Conservation (phyloP, 2,329 filamentous ascomycete genomes). For the Sarocladium oryzae region DNA sequence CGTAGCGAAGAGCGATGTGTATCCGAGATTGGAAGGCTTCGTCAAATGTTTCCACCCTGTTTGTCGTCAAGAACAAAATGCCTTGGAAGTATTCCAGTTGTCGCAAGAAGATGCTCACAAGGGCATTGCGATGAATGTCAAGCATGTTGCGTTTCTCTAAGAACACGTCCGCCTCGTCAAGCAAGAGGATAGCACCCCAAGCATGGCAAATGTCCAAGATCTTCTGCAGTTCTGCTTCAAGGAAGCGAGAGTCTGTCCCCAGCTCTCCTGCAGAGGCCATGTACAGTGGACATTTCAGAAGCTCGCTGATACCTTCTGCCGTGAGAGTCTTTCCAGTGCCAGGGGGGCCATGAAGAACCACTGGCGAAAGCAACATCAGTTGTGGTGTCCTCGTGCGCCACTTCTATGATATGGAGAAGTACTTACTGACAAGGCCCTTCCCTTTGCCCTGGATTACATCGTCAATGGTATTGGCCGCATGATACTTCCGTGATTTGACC, state of each 20-base stretch:
- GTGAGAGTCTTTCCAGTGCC: slow-evolving; percentile 87
- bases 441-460: slow-evolving; percentile 80
- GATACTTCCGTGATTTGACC: slow-evolving; percentile 77
- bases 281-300: slow-evolving; percentile 75
- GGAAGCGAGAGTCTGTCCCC: slow-evolving; percentile 65
- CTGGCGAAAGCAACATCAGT: slow-evolving; percentile 17
- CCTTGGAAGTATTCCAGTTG: slow-evolving; percentile 89
- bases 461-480: slow-evolving; percentile 74
- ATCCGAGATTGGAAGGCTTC: slow-evolving; percentile 86
- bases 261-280: slow-evolving; percentile 78
- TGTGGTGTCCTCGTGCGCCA: not conserved
- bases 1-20: slow-evolving; percentile 78
- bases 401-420: not conserved
- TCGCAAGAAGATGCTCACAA: slow-evolving; percentile 82
- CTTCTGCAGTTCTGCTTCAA: slow-evolving; percentile 73
- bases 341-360: slow-evolving; percentile 75
- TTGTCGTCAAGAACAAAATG: slow-evolving; percentile 84
- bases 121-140: slow-evolving; percentile 77
- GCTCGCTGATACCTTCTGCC: slow-evolving; percentile 77
- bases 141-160: slow-evolving; percentile 76
- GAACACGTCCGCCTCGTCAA: slow-evolving; percentile 83
- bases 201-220: slow-evolving; percentile 80
- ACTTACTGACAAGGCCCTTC: slow-evolving; percentile 66
- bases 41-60: slow-evolving; percentile 81
- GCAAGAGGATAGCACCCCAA: slow-evolving; percentile 78